Evolutionary conservation across 306 rosid species (phyloP).

Genomic region (Ziziphus jujuba): DNA sequence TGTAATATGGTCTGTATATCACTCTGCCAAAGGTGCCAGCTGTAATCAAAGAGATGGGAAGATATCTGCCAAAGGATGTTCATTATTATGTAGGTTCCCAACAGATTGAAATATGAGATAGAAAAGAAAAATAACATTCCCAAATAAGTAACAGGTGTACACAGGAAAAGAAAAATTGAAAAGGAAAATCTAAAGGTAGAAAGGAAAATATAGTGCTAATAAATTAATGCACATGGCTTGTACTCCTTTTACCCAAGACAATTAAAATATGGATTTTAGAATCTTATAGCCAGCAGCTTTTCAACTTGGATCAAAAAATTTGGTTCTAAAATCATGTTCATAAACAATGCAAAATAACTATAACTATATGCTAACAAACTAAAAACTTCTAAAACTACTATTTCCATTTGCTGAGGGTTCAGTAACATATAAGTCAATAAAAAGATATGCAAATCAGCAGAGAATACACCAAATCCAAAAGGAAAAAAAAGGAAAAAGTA

Average conservation of each 20-base stretch:
- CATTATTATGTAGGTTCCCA: conserved; percentile 12
- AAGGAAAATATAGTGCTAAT: not conserved
- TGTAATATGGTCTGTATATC: conserved; percentile 79
- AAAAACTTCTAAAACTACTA: no score
- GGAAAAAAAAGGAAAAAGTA: no score
- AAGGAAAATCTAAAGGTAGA: not conserved
- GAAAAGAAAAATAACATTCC: not conserved
- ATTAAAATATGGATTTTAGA: not conserved
- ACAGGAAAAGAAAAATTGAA: not conserved
- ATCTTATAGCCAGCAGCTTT: not conserved
- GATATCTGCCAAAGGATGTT: conserved; percentile 75
- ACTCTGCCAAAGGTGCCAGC: conserved; percentile 96
- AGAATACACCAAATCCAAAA: no score
- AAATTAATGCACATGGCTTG: no score
- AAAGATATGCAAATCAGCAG: no score
- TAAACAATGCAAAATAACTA: not conserved
- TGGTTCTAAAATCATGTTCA: not conserved
- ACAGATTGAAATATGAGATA: not conserved
- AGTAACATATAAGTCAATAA: no score
- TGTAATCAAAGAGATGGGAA: conserved; percentile 79
- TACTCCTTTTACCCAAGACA: no score
- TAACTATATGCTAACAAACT: no score
- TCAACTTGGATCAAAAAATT: not conserved
- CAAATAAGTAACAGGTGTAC: not conserved
- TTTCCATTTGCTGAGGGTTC: no score